A percentile compares a stretch with the other conserved stretches of the same genome.
These are phyloP conservation scores for Saturnispora bothae DNA, from an alignment of 805 yeast species.

Conservation along the genomic window DNA sequence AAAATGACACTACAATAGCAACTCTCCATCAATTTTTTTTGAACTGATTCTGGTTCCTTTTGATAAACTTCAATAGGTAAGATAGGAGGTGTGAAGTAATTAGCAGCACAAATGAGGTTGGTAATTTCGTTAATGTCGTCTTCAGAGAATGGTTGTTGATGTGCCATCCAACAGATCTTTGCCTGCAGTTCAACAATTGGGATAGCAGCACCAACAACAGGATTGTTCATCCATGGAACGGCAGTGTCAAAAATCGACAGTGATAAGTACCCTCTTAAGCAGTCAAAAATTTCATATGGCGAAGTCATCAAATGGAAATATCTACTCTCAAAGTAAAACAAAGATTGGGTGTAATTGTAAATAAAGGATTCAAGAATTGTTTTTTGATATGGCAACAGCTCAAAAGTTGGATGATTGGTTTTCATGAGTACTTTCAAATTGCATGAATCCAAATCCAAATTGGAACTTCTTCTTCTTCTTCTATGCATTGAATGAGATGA, in stretches of 20 bases:
- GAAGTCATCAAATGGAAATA: slow-evolving; percentile 27
- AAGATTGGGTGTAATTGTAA: slow-evolving; percentile 31
- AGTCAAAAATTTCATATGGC: slow-evolving; percentile 31
- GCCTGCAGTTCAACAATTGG: slow-evolving; percentile 30
- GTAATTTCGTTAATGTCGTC: slow-evolving; percentile 2
- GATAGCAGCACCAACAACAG: slow-evolving; percentile 31
- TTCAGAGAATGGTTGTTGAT: slow-evolving; percentile 13
- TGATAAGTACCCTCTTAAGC: slow-evolving; percentile 22
- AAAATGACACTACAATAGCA: slow-evolving; percentile 14
- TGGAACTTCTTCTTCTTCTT: slow-evolving; percentile 3
- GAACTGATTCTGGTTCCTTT: slow-evolving; percentile 13
- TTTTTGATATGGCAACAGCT: slow-evolving; percentile 21
- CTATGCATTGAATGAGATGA: no score
- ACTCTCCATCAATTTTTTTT: slow-evolving; percentile 14
- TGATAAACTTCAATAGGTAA: slow-evolving; percentile 11
- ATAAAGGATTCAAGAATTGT: slow-evolving; percentile 36
- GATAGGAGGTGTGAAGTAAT: slow-evolving; percentile 12
- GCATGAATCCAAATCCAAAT: slow-evolving; percentile 2
- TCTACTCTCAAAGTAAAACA: slow-evolving; percentile 26
- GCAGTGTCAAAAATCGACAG: slow-evolving; percentile 27
- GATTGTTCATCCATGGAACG: slow-evolving; percentile 32
- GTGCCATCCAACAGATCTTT: slow-evolving; percentile 27
- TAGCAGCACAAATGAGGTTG: slow-evolving; percentile 9
- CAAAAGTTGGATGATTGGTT: background rate
- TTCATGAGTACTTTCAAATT: slow-evolving; percentile 1